These are phyloP conservation scores for Mycena maculata DNA, from an alignment of 768 basidiomycete genomes.

Conservation along the genomic window DNA sequence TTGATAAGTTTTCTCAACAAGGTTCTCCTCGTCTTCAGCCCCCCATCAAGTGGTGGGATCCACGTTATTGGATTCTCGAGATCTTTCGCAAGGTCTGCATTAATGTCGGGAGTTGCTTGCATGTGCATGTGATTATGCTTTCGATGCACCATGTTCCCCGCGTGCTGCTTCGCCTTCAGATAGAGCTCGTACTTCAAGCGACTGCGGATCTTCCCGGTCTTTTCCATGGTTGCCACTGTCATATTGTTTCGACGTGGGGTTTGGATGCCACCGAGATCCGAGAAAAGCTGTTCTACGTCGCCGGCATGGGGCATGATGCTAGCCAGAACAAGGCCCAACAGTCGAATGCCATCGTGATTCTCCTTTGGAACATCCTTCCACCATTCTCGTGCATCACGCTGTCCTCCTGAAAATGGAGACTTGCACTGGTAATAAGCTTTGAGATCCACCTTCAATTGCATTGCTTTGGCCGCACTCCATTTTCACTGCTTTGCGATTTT, in stretches of 20 bases:
- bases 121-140: conserved; percentile 39
- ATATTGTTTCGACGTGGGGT: conserved; percentile 19
- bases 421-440: conserved; percentile 38
- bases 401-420: conserved; percentile 39
- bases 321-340: conserved; percentile 28
- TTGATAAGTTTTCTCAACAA: no score
- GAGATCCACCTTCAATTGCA: conserved; percentile 37
- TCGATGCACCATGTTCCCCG: conserved; percentile 2
- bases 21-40: not conserved
- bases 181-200: conserved; percentile 17
- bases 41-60: conserved; percentile 19
- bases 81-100: conserved; percentile 23
- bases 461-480: conserved; percentile 38
- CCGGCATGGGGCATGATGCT: conserved; percentile 39
- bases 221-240: conserved; percentile 29
- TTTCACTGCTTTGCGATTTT: conserved; percentile 40
- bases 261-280: conserved; percentile 36
- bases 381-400: conserved; percentile 37
- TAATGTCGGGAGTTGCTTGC: conserved; percentile 13
- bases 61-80: conserved; percentile 25
- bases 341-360: conserved; percentile 18
- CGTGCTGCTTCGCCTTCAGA: not conserved
- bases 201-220: conserved; percentile 26
- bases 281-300: conserved; percentile 40
- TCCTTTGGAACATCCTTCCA: conserved; percentile 40